phyloP scores from a whole-genome alignment of 2,329 filamentous ascomycete genomes.

The Colletotrichum sublineola region DNA sequence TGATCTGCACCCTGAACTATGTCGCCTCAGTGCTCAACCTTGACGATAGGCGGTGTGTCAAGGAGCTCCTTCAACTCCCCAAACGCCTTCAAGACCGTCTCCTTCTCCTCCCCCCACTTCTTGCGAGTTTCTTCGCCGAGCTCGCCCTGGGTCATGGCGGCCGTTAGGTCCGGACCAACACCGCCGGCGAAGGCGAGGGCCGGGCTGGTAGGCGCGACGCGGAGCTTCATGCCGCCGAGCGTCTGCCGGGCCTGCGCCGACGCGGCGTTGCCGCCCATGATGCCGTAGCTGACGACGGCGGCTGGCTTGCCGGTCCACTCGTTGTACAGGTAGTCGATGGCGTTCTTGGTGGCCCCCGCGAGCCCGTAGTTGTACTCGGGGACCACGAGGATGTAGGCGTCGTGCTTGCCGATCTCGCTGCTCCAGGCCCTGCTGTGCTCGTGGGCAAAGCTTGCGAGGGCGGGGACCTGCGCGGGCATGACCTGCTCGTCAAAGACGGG shows the following conservation, averaged over 20 bases:
- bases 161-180: conserved; percentile 42
- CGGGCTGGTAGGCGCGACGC: conserved; percentile 50
- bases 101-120: conserved; percentile 44
- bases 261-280: conserved; percentile 55
- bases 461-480: conserved; percentile 55
- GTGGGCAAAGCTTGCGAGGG: conserved; percentile 52
- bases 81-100: conserved; percentile 44
- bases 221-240: conserved; percentile 49
- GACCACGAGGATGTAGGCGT: conserved; percentile 58
- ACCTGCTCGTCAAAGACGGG: conserved; percentile 60
- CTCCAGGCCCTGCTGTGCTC: conserved; percentile 62
- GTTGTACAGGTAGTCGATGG: conserved; percentile 71
- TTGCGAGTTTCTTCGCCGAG: conserved; percentile 44
- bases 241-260: conserved; percentile 44
- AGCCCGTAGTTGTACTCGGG: conserved; percentile 70
- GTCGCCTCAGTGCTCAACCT: not conserved
- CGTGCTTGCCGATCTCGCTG: conserved; percentile 56
- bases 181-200: conserved; percentile 48
- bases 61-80: conserved; percentile 47
- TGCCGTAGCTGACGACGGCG: conserved; percentile 67
- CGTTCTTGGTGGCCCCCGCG: conserved; percentile 69
- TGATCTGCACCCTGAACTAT: not conserved
- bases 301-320: conserved; percentile 70
- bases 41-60: conserved; percentile 8
- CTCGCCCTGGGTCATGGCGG: conserved; percentile 45